Evolutionary conservation across 1,284 basidiomycete genomes (phyloP), one percentile per base, ranked within the genome.

Genomic region (Ustilago nuda): DNA sequence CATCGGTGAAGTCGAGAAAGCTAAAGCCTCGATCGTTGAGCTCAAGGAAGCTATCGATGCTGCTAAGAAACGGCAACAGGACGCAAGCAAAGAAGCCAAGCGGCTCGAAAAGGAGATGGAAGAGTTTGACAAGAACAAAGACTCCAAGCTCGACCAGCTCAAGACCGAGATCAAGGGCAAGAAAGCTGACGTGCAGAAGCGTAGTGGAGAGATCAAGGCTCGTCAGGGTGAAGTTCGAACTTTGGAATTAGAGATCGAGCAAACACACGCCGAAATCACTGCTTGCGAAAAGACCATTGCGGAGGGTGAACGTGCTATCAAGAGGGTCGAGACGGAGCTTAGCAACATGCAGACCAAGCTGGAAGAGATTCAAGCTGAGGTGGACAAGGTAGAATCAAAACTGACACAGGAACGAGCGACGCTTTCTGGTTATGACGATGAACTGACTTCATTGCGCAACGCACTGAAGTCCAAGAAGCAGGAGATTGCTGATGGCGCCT

Each of bases 81-180:
- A 88, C 2, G 93, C 94, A 0, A 88, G 91, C 61, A 91, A 89
- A 0, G 95, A 98, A 72, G 91, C 91, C 84, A 91, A 91, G 87
- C 92, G 92, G 76, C 91, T 98, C 30, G 93, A 98, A 87, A 92
- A 92, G 83, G 97, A 99, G 85, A 98, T 99, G 94, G 91, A 91
- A 61, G 97, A 99, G 88, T 98, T 99, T 88, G 95, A 97, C 88
- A 92, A 94, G 86, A 95, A 99, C 88, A 97, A 98, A 86, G 96
- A 98, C 65, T 94, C 94, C 54, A 99, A 99, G 87, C 92, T 95
- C 62, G 93, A 93, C 46, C 92, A 98, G 86, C 90, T 99, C 80
- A 84, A 94, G 92, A 89, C 89, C 27, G 90, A 91, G 67, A 94
- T 98, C 73, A 89, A 89, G 15, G 91, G 90, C 83, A 92, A 94